phyloP scores from a whole-genome alignment of 2,329 filamentous ascomycete species.

The Penicillium polonicum region DNA sequence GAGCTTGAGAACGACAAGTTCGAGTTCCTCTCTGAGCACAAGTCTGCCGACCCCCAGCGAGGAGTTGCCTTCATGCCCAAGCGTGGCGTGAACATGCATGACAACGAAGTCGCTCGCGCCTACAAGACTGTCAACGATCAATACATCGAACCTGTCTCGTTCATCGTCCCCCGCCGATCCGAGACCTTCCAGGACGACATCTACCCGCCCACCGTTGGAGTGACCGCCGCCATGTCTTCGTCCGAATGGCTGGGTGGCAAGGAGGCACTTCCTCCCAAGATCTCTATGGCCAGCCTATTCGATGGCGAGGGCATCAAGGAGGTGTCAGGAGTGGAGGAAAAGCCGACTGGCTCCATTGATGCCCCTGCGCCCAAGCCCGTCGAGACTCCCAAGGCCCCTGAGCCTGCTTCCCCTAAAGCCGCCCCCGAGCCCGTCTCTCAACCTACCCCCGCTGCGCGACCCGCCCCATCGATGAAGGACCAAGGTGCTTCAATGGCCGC shows the following conservation, averaged over 20 bases:
- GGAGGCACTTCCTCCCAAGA: slow-evolving; percentile 80
- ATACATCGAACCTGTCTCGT: slow-evolving; percentile 95
- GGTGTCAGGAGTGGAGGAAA: slow-evolving; percentile 53
- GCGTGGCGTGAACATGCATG: slow-evolving; percentile 92
- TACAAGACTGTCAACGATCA: slow-evolving; percentile 96
- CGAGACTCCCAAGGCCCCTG: slow-evolving; percentile 32
- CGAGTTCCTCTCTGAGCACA: slow-evolving; percentile 94
- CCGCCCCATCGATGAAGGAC: slow-evolving; percentile 71
- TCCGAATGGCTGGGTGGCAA: slow-evolving; percentile 86
- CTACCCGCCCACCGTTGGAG: slow-evolving; percentile 79
- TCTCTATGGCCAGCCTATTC: slow-evolving; percentile 89
- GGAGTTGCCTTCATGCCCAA: slow-evolving; percentile 93
- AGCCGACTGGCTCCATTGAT: slow-evolving; percentile 35
- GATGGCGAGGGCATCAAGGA: slow-evolving; percentile 79
- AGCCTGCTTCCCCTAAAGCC: slow-evolving; percentile 36
- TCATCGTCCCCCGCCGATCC: slow-evolving; percentile 89
- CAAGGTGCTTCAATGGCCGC: slow-evolving; percentile 84
- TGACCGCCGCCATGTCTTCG: slow-evolving; percentile 75
- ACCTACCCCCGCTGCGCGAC: slow-evolving; percentile 42
- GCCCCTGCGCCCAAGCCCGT: slow-evolving; percentile 52
- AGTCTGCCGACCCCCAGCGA: slow-evolving; percentile 91
- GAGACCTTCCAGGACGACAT: slow-evolving; percentile 98
- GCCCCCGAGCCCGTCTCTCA: slow-evolving; percentile 31
- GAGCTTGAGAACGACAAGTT: slow-evolving; percentile 99
- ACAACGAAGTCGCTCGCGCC: slow-evolving; percentile 92